phyloP scores from a whole-genome alignment of 352 stramenopile species.

The Albugo laibachii region DNA sequence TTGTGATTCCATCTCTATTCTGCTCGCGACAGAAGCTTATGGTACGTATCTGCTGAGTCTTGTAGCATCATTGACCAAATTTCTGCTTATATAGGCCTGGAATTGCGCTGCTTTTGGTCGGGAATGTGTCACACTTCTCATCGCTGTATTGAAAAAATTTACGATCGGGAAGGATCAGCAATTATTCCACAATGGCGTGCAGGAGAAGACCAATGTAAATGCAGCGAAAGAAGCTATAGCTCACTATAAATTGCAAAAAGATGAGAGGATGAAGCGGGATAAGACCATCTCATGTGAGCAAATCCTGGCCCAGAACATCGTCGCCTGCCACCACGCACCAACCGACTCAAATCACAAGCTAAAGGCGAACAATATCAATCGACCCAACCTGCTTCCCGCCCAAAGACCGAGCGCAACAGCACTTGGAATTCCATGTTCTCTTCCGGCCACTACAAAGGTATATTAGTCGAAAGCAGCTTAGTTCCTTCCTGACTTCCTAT shows the following conservation, averaged over 20 bases:
- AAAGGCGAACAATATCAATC: no score
- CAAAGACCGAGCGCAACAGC: no score
- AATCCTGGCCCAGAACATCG: neutral
- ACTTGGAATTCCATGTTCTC: neutral
- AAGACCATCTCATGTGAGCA: neutral
- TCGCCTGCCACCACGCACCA: neutral
- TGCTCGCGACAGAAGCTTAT: conserved; percentile 45
- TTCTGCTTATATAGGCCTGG: conserved; percentile 13
- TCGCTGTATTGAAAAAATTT: conserved; percentile 9
- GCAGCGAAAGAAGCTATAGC: conserved; percentile 17
- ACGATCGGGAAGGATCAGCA: conserved; percentile 7
- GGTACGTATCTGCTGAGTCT: conserved; percentile 16
- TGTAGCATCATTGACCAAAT: neutral
- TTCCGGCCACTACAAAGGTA: conserved; percentile 4
- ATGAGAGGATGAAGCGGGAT: conserved; percentile 12
- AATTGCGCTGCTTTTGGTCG: conserved; percentile 31
- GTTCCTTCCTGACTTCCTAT: conserved; percentile 3
- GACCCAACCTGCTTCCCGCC: no score
- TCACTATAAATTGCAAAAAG: conserved; percentile 17
- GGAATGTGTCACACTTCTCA: conserved; percentile 12
- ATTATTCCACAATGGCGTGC: conserved; percentile 16
- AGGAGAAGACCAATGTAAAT: conserved; percentile 15
- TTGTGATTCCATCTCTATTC: conserved; percentile 40
- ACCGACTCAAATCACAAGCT: neutral
- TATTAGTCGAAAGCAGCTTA: conserved; percentile 5